Evolutionary conservation across 2,329 filamentous ascomycete genomes (phyloP).

Genomic region (Fusarium hainanense): DNA sequence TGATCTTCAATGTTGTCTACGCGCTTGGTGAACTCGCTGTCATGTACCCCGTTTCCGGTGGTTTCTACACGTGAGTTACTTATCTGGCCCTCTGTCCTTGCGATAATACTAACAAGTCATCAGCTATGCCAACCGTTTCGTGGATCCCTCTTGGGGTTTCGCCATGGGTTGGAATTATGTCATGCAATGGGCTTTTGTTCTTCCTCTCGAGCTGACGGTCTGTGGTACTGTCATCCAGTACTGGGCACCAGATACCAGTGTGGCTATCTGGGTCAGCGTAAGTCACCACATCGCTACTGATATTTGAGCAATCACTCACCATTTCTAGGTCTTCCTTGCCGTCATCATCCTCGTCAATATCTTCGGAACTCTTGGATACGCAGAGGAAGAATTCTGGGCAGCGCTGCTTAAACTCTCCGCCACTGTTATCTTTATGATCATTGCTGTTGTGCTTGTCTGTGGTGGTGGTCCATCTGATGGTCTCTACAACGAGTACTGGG

Average conservation of each 20-base stretch:
- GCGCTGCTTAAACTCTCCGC: slow-evolving; percentile 67
- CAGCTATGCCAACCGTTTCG: slow-evolving; percentile 64
- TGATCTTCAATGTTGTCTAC: slow-evolving; percentile 72
- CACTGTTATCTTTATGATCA: slow-evolving; percentile 72
- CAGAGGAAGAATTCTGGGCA: slow-evolving; percentile 70
- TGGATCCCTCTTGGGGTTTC: slow-evolving; percentile 62
- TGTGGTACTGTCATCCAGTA: slow-evolving; percentile 61
- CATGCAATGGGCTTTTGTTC: slow-evolving; percentile 57
- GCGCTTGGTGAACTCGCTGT: slow-evolving; percentile 65
- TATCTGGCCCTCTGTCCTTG: no score
- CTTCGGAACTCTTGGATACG: slow-evolving; percentile 67
- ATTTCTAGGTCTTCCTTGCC: slow-evolving; percentile 59
- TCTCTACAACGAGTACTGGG: slow-evolving; percentile 59
- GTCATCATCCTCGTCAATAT: slow-evolving; percentile 65
- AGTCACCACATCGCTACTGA: not conserved
- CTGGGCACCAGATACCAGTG: slow-evolving; percentile 58
- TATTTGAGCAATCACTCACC: not conserved
- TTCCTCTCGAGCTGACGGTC: slow-evolving; percentile 62
- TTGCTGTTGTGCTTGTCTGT: slow-evolving; percentile 67
- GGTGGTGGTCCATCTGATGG: slow-evolving; percentile 68
- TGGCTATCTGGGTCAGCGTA: slow-evolving; percentile 64
- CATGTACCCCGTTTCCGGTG: slow-evolving; percentile 60
- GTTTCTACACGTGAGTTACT: slow-evolving; percentile 60
- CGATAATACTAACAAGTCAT: not conserved
- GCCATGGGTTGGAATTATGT: slow-evolving; percentile 63